Evolutionary conservation across 805 yeast genomes (phyloP).

Genomic region (Metschnikowia orientalis): DNA sequence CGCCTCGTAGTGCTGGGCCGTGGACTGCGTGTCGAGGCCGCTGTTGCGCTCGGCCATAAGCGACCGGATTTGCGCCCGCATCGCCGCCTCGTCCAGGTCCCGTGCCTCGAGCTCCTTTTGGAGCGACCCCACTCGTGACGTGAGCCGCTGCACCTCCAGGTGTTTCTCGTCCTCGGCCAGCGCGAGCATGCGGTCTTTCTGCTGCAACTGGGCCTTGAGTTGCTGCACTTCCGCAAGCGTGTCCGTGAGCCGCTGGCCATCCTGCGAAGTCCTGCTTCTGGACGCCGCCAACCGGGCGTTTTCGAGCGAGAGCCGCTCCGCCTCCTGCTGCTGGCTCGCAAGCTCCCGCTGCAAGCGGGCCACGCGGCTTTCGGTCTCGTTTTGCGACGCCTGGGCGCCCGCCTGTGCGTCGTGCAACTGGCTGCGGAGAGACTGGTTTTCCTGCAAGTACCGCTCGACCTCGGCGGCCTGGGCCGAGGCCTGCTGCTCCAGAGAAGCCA

Average conservation of each 20-base stretch:
- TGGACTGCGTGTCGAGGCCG: slow-evolving; percentile 13
- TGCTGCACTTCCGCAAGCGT: slow-evolving; percentile 8
- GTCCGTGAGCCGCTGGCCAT: slow-evolving; percentile 7
- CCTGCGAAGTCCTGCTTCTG: slow-evolving; percentile 11
- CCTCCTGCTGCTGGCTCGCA: slow-evolving; percentile 1
- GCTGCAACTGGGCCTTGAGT: slow-evolving; percentile 8
- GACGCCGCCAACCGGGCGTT: slow-evolving; percentile 7
- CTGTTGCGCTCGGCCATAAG: slow-evolving; percentile 18
- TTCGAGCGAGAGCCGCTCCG: slow-evolving; percentile 6
- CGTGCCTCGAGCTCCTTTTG: slow-evolving; percentile 21
- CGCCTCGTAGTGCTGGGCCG: slow-evolving; percentile 18
- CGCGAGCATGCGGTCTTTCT: slow-evolving; percentile 7
- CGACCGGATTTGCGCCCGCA: slow-evolving; percentile 22
- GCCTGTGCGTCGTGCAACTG: background rate
- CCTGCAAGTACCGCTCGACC: slow-evolving; percentile 2
- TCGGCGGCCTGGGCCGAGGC: background rate
- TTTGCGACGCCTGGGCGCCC: background rate
- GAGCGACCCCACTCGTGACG: slow-evolving; percentile 16
- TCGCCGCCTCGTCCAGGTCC: slow-evolving; percentile 21
- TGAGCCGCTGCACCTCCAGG: slow-evolving; percentile 14
- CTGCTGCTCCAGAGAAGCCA: no score
- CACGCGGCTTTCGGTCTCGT: background rate
- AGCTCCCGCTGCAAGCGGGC: slow-evolving; percentile 1
- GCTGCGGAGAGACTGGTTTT: background rate
- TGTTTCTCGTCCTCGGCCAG: slow-evolving; percentile 8